Evolutionary conservation across 1,284 basidiomycete species (phyloP).

Genomic region (Schizophyllum commune): DNA sequence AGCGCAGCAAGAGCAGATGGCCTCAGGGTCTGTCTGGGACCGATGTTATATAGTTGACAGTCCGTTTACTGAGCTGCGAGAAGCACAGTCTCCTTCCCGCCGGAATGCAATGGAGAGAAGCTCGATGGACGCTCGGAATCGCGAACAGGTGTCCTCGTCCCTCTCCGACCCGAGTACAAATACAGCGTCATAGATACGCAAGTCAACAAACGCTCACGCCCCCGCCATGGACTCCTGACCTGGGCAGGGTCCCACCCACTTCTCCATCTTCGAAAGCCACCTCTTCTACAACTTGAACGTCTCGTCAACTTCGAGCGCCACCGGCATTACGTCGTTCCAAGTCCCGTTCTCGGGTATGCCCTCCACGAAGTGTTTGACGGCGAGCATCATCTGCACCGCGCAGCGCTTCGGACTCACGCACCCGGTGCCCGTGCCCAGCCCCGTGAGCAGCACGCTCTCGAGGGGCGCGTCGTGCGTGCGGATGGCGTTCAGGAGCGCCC

Average conservation of each 20-base stretch:
- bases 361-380: slow-evolving; percentile 15
- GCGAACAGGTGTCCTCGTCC: too few relatives aligned
- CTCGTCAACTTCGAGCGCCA: background rate
- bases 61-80: too few relatives aligned
- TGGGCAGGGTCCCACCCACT: background rate
- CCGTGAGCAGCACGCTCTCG: slow-evolving; percentile 16
- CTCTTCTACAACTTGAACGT: background rate
- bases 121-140: too few relatives aligned
- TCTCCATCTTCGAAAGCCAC: background rate
- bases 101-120: too few relatives aligned
- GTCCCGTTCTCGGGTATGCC: background rate
- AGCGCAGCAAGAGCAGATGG: too few relatives aligned
- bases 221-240: too few relatives aligned
- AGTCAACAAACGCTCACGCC: too few relatives aligned
- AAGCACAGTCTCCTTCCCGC: too few relatives aligned
- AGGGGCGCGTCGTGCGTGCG: background rate
- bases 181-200: too few relatives aligned
- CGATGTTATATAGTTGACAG: too few relatives aligned
- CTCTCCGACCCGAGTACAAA: too few relatives aligned
- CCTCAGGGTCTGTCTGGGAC: too few relatives aligned
- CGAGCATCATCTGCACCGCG: slow-evolving; percentile 18
- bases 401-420: slow-evolving; percentile 13
- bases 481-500: slow-evolving; percentile 9
- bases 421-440: slow-evolving; percentile 17
- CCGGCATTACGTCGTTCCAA: background rate